phyloP scores from a whole-genome alignment of 2,329 filamentous ascomycete species.

The Pyrenophora graminea region DNA sequence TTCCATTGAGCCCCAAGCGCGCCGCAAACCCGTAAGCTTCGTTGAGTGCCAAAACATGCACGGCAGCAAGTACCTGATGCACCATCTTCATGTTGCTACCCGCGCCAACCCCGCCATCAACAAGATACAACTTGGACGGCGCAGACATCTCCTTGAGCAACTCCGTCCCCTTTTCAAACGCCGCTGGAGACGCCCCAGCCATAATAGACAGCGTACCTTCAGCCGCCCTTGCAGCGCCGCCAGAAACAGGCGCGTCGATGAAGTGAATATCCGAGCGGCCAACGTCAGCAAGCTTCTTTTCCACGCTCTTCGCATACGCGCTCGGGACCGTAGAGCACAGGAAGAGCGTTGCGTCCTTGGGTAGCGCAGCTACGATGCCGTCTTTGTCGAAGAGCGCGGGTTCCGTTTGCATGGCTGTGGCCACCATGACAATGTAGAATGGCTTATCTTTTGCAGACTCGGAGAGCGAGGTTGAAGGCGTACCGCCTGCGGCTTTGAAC shows the following conservation, averaged over 20 bases:
- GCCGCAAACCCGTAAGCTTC: constrained; percentile 63
- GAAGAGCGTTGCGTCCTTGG: constrained; percentile 63
- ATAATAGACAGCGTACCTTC: constrained; percentile 77
- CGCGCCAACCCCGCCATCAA: constrained; percentile 57
- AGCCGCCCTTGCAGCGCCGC: constrained; percentile 69
- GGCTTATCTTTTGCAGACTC: constrained; percentile 64
- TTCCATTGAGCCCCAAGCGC: constrained; percentile 57
- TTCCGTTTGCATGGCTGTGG: constrained; percentile 71
- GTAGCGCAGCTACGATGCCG: constrained; percentile 55
- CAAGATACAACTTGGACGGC: constrained; percentile 60
- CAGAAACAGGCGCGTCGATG: constrained; percentile 74
- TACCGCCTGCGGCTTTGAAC: constrained; percentile 67
- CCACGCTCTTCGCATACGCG: constrained; percentile 65
- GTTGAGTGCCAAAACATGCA: constrained; percentile 60
- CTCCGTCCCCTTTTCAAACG: constrained; percentile 59
- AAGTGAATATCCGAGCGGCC: constrained; percentile 67
- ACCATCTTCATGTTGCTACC: constrained; percentile 63
- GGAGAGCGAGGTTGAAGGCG: constrained; percentile 61
- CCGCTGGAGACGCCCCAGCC: constrained; percentile 64
- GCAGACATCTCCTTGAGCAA: constrained; percentile 69
- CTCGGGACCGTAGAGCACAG: constrained; percentile 74
- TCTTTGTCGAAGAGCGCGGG: constrained; percentile 66
- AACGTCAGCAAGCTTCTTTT: constrained; percentile 58
- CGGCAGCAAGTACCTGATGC: constrained; percentile 62
- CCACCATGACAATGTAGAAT: constrained; percentile 75